Evolutionary conservation across 768 basidiomycete species (phyloP).

Genomic region (Tylopilus vinaceipallidus): DNA sequence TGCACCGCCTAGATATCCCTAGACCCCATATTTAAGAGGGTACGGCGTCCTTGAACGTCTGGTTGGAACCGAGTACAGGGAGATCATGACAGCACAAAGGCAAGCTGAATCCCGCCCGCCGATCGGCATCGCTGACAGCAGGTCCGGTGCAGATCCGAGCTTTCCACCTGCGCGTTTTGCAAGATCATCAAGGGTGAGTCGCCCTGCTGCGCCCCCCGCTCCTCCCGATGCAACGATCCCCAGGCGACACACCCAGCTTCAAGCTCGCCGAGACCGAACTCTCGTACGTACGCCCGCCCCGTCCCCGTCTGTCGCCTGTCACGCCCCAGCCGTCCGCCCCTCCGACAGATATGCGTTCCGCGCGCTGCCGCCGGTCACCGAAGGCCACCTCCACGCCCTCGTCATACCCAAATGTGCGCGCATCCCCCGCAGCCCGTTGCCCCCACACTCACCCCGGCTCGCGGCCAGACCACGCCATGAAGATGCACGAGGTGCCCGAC

Average conservation of each 20-base stretch:
- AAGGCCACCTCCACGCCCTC: slow-evolving; percentile 69
- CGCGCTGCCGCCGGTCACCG: slow-evolving; percentile 84
- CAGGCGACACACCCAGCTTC: slow-evolving; percentile 85
- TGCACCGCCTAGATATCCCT: background rate
- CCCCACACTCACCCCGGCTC: background rate
- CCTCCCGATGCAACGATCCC: background rate
- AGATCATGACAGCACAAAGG: slow-evolving; percentile 11
- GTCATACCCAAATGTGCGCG: slow-evolving; percentile 90
- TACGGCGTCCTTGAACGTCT: too few relatives aligned
- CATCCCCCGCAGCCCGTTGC: rapidly evolving
- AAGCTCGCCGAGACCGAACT: slow-evolving; percentile 76
- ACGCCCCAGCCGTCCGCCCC: background rate
- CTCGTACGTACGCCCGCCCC: too few relatives aligned
- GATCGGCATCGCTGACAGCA: background rate
- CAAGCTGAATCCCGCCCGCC: background rate
- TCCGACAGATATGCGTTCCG: slow-evolving; percentile 87
- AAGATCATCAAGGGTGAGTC: slow-evolving; percentile 81
- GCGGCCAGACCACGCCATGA: slow-evolving; percentile 73
- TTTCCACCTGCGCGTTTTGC: slow-evolving; percentile 81
- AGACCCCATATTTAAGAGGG: too few relatives aligned
- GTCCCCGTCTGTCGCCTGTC: too few relatives aligned
- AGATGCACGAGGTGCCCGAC: slow-evolving; percentile 85
- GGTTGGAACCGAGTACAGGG: background rate
- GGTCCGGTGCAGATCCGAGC: slow-evolving; percentile 39
- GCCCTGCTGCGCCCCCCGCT: background rate